These are phyloP conservation scores for Talaromyces piceae DNA, from an alignment of 2,329 filamentous ascomycete genomes.

Conservation along the genomic window DNA sequence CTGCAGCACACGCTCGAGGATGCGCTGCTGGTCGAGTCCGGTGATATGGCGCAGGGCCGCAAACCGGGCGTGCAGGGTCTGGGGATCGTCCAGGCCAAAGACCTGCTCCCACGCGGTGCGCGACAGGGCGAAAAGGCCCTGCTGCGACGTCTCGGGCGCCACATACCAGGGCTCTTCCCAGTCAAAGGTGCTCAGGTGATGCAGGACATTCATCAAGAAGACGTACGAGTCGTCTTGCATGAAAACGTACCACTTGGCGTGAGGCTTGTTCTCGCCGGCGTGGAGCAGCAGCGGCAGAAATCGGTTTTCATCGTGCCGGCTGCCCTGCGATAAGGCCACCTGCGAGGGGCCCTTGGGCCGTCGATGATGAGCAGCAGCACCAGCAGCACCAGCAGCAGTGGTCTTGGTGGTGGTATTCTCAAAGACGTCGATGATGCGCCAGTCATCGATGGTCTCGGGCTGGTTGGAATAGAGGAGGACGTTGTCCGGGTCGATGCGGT, in stretches of 20 bases:
- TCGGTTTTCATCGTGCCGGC: slow-evolving; percentile 57
- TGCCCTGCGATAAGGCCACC: slow-evolving; percentile 14
- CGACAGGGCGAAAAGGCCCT: slow-evolving; percentile 48
- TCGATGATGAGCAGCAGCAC: slow-evolving; percentile 13
- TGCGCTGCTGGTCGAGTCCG: slow-evolving; percentile 48
- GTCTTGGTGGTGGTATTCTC: slow-evolving; percentile 14
- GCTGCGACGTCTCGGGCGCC: slow-evolving; percentile 43
- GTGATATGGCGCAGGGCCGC: no score
- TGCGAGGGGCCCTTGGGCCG: slow-evolving; percentile 1
- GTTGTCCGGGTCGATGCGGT: slow-evolving; percentile 18
- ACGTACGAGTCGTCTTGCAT: slow-evolving; percentile 54
- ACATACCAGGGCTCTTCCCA: slow-evolving; percentile 42
- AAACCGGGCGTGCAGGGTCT: slow-evolving; percentile 40
- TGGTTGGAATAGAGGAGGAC: slow-evolving; percentile 20
- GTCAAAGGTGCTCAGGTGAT: slow-evolving; percentile 42
- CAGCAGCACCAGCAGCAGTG: slow-evolving; percentile 11
- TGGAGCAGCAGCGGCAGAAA: slow-evolving; percentile 54
- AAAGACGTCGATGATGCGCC: slow-evolving; percentile 19
- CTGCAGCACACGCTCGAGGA: slow-evolving; percentile 43
- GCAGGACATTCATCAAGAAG: slow-evolving; percentile 46
- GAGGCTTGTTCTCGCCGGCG: slow-evolving; percentile 42
- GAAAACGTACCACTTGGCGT: slow-evolving; percentile 54
- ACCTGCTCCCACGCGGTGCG: slow-evolving; percentile 45
- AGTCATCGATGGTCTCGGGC: slow-evolving; percentile 17
- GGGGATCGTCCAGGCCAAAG: slow-evolving; percentile 36